These are phyloP conservation scores for Raffaelea arxii DNA, from an alignment of 2,329 filamentous ascomycete genomes.

Conservation along the genomic window DNA sequence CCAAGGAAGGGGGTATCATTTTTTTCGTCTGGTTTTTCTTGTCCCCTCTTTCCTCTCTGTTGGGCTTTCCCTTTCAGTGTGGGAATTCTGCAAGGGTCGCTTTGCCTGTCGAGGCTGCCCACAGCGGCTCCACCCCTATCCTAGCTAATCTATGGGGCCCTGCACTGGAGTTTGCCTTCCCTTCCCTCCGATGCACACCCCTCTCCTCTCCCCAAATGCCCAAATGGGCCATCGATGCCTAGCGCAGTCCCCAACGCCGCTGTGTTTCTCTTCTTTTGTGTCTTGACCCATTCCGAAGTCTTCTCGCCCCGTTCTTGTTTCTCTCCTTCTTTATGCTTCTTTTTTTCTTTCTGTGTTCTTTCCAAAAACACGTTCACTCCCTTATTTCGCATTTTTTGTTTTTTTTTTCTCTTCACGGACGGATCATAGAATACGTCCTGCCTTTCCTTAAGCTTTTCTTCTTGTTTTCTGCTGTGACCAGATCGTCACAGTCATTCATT, in stretches of 20 bases:
- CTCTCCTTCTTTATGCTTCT: neutral
- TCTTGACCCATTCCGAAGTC: neutral
- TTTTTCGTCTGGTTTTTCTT: neutral
- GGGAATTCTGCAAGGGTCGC: too few relatives aligned
- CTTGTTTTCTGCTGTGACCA: too few relatives aligned
- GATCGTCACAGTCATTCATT: too few relatives aligned
- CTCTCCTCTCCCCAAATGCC: neutral
- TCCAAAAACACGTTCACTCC: neutral
- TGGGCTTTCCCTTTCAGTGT: too few relatives aligned
- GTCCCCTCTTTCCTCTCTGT: neutral
- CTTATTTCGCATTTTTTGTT: neutral
- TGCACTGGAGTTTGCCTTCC: neutral
- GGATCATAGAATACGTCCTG: too few relatives aligned
- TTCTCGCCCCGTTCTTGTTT: neutral
- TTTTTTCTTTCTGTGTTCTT: neutral
- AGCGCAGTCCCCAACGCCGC: neutral
- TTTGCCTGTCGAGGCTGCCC: neutral
- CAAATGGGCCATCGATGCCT: neutral
- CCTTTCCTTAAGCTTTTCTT: neutral
- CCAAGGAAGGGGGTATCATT: neutral
- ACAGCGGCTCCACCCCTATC: neutral
- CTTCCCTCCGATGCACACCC: neutral
- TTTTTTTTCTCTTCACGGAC: too few relatives aligned
- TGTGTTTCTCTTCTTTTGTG: neutral
- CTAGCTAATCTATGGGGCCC: neutral